Evolutionary conservation across 1,284 basidiomycete species (phyloP).

Genomic region (Cryptococcus floricola): DNA sequence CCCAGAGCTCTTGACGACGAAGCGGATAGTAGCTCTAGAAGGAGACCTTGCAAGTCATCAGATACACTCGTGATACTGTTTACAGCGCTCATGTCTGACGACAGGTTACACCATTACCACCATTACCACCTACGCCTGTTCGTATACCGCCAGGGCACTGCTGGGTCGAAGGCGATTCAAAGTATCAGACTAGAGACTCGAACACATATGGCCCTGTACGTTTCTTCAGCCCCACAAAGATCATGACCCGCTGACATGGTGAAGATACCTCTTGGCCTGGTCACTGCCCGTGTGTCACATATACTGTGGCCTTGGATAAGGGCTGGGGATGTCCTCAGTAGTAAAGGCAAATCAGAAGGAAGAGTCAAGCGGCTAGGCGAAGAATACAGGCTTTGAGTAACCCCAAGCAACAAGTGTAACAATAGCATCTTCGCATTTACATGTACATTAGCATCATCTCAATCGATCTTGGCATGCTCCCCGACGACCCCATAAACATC

Average conservation of each 20-base stretch:
- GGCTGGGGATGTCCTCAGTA: conserved; percentile 26
- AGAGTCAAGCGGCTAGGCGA: conserved; percentile 25
- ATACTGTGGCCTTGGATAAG: conserved; percentile 50
- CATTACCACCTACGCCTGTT: conserved; percentile 42
- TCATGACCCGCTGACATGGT: neutral
- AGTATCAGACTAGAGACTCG: conserved; percentile 50
- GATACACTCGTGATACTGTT: neutral
- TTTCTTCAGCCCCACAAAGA: neutral
- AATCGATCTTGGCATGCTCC: neutral
- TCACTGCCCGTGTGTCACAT: conserved; percentile 47
- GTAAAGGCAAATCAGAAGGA: conserved; percentile 30
- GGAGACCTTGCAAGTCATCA: conserved; percentile 47
- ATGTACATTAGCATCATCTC: neutral
- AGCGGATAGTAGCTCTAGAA: conserved; percentile 54
- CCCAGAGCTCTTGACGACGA: conserved; percentile 52
- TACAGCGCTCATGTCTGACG: neutral
- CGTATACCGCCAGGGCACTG: conserved; percentile 49
- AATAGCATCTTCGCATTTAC: neutral
- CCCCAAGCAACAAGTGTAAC: neutral
- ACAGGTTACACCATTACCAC: conserved; percentile 45
- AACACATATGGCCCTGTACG: conserved; percentile 54
- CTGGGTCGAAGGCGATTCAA: conserved; percentile 57
- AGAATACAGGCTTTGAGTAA: neutral
- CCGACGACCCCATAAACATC: conserved; percentile 36
- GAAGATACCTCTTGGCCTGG: conserved; percentile 49